Base-by-base conservation (phyloP, 495 filamentous ascomycete species). In the Penicillium cosmopolitanum region DNA sequence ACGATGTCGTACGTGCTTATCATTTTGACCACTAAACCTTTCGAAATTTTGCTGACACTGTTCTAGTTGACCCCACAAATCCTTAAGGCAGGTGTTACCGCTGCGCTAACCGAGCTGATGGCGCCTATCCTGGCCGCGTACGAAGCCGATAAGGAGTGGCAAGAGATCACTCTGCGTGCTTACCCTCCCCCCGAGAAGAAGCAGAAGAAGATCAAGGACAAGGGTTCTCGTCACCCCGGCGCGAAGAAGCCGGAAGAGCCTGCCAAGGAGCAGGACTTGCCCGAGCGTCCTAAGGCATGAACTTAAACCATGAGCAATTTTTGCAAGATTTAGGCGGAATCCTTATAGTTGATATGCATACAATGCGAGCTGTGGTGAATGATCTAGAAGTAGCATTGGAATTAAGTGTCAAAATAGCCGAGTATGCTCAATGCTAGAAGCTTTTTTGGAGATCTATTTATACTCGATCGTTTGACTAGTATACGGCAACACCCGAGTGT, bases 141-240 rank as follows among this genome's bases (percentile, higher is more conserved):
- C 75, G 76, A 89, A 57, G 83, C 80, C 3, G 87, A 84, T 0
- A 65, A 77, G 15, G 92, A 93, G 66, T 97, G 91, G 91, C 88
- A 95, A 74, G 88, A 88, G 53, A 86, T 92, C 35, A 83, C 85
- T n/a, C 61, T 78, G 16, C 86, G 91, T 72, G 95, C 94, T 25
- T 97, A 97, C 81, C 93, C 93, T 31, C 81, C 87, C 35, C 66
- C 65, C 16, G 76, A 83, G 55, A 91, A 92, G 78, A 87, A 90
- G 76, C 82, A 87, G 72, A 93, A 93, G 77, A 84, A 87, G 70
- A 80, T 82, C 65, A 93, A 96, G 83, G 85, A 95, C 63, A 88
- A 89, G 77, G 95, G 93, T 5, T 79, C 81, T 11, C 82, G 84
- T 55, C 84, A 88, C 73, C 84, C 87, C 15, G 85, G 82, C 31